phyloP scores from a whole-genome alignment of 164 flowering plant genomes.

The Magnolia kwangsiensis region DNA sequence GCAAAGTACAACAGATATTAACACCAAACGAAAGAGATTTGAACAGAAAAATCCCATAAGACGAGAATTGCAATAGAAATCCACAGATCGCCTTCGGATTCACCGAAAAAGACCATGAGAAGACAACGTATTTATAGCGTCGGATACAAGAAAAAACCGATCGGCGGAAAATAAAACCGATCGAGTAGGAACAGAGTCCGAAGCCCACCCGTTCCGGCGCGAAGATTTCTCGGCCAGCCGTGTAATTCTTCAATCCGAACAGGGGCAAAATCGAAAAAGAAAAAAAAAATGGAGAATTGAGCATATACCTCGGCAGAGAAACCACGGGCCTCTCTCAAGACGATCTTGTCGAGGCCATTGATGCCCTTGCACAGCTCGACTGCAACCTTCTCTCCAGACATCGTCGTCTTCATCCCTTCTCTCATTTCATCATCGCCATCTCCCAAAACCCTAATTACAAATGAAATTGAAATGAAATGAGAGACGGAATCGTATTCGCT shows the following conservation, averaged over 20 bases:
- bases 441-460: not conserved
- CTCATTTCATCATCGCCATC: not conserved
- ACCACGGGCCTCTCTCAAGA: constrained; percentile 61
- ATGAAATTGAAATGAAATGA: too few relatives aligned
- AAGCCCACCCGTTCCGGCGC: not conserved
- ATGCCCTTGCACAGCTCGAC: constrained; percentile 51
- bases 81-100: not conserved
- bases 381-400: constrained; percentile 30
- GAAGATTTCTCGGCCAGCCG: too few relatives aligned
- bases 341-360: constrained; percentile 76
- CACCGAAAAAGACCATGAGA: not conserved
- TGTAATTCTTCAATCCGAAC: not conserved
- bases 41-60: too few relatives aligned
- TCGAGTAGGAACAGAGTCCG: not conserved
- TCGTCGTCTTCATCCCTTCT: not conserved
- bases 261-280: not conserved
- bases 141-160: not conserved
- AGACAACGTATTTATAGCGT: not conserved
- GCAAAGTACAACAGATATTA: too few relatives aligned
- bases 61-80: too few relatives aligned
- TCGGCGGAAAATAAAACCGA: not conserved
- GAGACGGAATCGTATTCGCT: too few relatives aligned
- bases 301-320: constrained; percentile 57
- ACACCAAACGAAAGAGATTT: too few relatives aligned
- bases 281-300: not conserved